Base-by-base conservation (phyloP, 768 basidiomycete species). In the Trametes punicea region DNA sequence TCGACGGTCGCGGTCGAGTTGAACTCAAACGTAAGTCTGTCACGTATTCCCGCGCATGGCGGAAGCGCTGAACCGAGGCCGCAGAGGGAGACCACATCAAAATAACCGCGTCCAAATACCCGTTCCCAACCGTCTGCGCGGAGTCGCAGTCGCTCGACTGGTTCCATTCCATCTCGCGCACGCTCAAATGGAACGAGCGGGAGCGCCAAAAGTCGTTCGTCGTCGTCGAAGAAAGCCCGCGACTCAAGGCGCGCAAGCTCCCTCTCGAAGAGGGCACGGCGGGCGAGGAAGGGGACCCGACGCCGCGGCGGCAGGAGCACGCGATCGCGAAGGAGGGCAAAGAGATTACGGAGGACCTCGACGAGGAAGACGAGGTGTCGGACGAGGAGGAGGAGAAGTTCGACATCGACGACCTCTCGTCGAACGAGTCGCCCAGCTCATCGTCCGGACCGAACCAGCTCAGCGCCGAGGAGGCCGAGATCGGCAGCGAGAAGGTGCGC, bases 21-120 rank as follows among this genome's bases (percentile, higher is more conserved):
- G 97, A 99, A 73, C 77, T 98, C 21, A 90, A 90, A 72, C 97
- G 96, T 96, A 66, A 67, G 92, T 78, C 48, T 13, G 36, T 25
- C 34, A 29, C 15, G 10, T 18, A 34, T 44, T 27, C 41, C 13
- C 15, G 36, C 25, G 4, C 49, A 13, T 13, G 46, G 18, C 36
- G n/a, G n/a, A n/a, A n/a, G n/a, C n/a, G n/a, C n/a, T n/a, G n/a
- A n/a, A 62, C 46, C 48, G 50, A 50, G 7, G 15, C 5, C 4
- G 9, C 74, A 98, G 95, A 98, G 87, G 97, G 97, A 38, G 97
- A 99, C 66, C 96, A 98, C 69, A 98, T 99, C 76, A 98, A 96
- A 74, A 87, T 99, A 55, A 94, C 90, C 1, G 96, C 97, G 0
- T 97, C 94, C 1, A 92, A 88, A 68, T 99, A 92, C 70, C 97